Evolutionary conservation across 148 eudicot species (phyloP), one percentile per base, ranked within the genome.

Genomic region (Spergularia bocconei): DNA sequence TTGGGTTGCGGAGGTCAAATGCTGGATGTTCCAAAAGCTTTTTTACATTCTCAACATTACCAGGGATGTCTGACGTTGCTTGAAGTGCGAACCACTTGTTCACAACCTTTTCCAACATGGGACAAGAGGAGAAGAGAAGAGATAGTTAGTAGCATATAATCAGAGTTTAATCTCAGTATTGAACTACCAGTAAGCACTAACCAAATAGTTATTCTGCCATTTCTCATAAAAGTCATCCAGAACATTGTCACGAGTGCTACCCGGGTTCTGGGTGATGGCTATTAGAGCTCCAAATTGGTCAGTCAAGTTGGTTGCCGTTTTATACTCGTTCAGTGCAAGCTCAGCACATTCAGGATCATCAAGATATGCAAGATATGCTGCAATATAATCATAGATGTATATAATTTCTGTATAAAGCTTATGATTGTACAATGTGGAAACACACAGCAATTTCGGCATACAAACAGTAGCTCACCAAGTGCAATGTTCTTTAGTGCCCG

Each of bases 11-110:
- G 67, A 95, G 74, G 82, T 92, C 98, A 78, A 95, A 95, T 69
- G 96, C 98, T 13, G 97, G 93, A 84, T 95, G 97, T 78, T 79
- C 73, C 70, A 92, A 82, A 50, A 95, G 96, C 63, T 88, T 86
- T 85, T 74, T 83, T 59, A 95, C 92, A 75, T 95, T 90, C 84
- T 92, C 92, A 19, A 95, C 97, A 76, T 95, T 95, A 53, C 96
- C 91, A 9, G 96, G 91, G 57, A 88, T 79, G 78, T 92, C 92
- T 13, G 97, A 95, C 68, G 75, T 57, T 80, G 98, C 96, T 90
- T 95, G 98, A 69, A 95, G 98, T 11, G 92, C 81, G 72, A 95
- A 90, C 98, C 98, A 95, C 79, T 90, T 95, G 80, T 85, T 90
- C 75, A 95, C 90, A 72, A 95, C 97, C 98, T 10, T 17, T 77